Base-by-base conservation (phyloP, 2,329 filamentous ascomycete genomes). In the Nemania sp. region DNA sequence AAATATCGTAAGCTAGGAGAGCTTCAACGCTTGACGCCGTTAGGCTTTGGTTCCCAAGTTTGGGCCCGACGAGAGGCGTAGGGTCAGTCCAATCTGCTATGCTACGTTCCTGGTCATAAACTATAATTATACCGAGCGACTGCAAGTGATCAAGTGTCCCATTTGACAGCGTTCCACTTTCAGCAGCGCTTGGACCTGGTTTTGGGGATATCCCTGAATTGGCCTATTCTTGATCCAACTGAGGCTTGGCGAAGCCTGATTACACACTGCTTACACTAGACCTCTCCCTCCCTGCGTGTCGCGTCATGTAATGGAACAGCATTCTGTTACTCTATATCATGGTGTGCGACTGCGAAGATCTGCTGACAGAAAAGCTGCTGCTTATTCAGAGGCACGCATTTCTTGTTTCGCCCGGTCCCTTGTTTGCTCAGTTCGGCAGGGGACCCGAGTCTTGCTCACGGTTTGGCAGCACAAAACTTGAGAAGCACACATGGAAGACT, bases 301-400 rank as follows among this genome's bases (percentile, higher is more conserved):
- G 30, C 43, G 6, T 26, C 39, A 17, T n/a, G n/a, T 19, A 33
- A 34, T 36, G 30, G 26, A 41, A 43, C 19, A 30, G 30, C 3
- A 6, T 30, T 42, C 30, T 14, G 20, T 5, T 26, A 3, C 22
- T 30, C 15, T 24, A 17, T 9, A 36, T 30, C 15, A 23, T 24
- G 5, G 40, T 11, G 3, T 6, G 23, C 8, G 14, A 11, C 9
- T 17, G 6, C 19, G 31, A 45, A 22, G 15, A 34, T 43, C 30
- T 39, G 45, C 45, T 44, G 40, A 37, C 43, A 56, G 26, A 46
- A 43, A 54, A 59, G 45, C 28, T 11, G 40, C 34, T 48, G 26
- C 14, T 47, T 30, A 40, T 28, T 36, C 50, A 48, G 53, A 61
- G 46, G 57, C 51, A 53, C 49, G 46, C 56, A 53, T 46, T 19